These are phyloP conservation scores for Colletotrichum costaricense DNA, from an alignment of 2,329 filamentous ascomycete genomes.

Conservation along the genomic window DNA sequence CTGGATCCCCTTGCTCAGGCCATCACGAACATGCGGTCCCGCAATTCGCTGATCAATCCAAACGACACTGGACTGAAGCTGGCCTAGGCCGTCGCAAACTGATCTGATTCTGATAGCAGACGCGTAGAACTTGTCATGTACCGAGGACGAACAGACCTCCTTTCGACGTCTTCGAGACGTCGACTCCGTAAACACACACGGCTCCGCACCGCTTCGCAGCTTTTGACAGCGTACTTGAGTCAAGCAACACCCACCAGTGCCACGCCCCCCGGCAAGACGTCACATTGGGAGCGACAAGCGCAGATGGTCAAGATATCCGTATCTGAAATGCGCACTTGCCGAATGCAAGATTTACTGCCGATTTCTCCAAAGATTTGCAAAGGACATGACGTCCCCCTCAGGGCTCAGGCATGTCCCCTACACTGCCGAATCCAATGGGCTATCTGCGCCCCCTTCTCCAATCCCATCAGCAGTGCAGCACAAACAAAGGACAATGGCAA, in stretches of 20 bases:
- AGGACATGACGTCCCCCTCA: not conserved
- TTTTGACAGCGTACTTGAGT: not conserved
- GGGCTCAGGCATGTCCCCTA: not conserved
- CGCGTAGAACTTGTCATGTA: not conserved
- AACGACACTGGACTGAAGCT: not conserved
- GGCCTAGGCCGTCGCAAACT: too few relatives aligned
- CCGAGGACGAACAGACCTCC: not conserved
- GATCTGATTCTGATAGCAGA: not conserved
- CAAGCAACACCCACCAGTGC: not conserved
- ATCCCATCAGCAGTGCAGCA: not conserved
- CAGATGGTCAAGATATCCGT: not conserved
- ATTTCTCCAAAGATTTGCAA: not conserved
- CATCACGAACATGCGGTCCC: constrained; percentile 10
- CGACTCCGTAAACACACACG: not conserved
- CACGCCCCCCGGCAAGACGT: constrained; percentile 1
- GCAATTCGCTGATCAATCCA: constrained; percentile 7
- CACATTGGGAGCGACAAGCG: not conserved
- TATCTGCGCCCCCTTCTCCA: not conserved
- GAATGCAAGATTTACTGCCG: not conserved
- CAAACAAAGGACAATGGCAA: constrained; percentile 11
- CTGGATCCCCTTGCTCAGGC: not conserved
- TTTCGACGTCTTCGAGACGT: not conserved
- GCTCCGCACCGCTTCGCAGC: not conserved
- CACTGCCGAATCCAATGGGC: not conserved
- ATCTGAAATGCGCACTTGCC: not conserved